Evolutionary conservation across 768 basidiomycete species (phyloP).

Genomic region (Hortiboletus campestris): DNA sequence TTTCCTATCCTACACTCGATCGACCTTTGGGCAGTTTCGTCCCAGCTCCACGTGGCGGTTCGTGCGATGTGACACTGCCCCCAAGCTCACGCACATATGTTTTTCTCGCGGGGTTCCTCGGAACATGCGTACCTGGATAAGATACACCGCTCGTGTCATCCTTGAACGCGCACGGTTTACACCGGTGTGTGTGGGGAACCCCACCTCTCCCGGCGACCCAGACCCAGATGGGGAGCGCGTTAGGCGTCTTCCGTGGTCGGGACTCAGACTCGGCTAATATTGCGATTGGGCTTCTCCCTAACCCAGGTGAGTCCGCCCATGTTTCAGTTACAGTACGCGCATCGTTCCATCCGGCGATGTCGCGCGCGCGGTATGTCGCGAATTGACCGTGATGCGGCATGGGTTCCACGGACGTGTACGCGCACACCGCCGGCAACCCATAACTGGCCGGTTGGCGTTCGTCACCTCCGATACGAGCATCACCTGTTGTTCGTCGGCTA

Average conservation of each 20-base stretch:
- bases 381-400: not conserved
- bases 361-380: not conserved
- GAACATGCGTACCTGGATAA: too few relatives aligned
- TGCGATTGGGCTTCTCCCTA: too few relatives aligned
- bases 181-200: too few relatives aligned
- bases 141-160: not conserved
- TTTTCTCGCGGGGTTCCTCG: not conserved
- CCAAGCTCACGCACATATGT: not conserved
- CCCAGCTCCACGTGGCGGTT: not conserved
- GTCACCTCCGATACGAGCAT: not conserved
- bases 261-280: not conserved
- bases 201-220: not conserved
- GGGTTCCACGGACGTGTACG: not conserved
- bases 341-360: not conserved
- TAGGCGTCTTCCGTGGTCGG: not conserved
- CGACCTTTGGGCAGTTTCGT: not conserved
- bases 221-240: not conserved
- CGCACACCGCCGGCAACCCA: not conserved
- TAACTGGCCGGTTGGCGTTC: not conserved
- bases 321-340: not conserved
- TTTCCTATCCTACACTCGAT: not conserved
- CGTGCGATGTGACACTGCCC: conserved; percentile 3
- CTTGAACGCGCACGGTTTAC: not conserved
- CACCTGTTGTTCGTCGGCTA: not conserved
- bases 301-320: too few relatives aligned